Evolutionary conservation across 495 filamentous ascomycete species (phyloP).

Genomic region (Lentithecium fluviatile): DNA sequence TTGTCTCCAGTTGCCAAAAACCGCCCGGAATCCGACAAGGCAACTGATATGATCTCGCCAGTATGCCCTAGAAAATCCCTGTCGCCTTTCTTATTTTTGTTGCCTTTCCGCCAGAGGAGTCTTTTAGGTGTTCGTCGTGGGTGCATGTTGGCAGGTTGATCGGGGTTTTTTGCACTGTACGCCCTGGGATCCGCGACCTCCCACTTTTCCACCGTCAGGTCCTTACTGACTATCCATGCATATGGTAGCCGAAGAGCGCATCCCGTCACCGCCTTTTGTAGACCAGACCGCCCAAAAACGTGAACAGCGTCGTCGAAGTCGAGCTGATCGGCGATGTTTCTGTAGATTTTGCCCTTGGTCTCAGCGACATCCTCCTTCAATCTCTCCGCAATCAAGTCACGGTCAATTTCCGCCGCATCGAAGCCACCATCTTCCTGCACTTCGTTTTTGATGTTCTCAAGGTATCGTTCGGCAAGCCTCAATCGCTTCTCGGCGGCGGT

Average conservation of each 20-base stretch:
- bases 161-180: slow-evolving; percentile 51
- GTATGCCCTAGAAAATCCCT: slow-evolving; percentile 69
- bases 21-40: slow-evolving; percentile 82
- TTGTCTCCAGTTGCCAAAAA: slow-evolving; percentile 86
- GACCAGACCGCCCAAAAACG: slow-evolving; percentile 70
- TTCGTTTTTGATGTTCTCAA: slow-evolving; percentile 83
- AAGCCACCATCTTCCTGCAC: slow-evolving; percentile 70
- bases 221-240: slow-evolving; percentile 84
- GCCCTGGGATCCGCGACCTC: slow-evolving; percentile 53
- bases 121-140: slow-evolving; percentile 71
- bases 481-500: slow-evolving; percentile 84
- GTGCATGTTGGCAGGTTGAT: slow-evolving; percentile 59
- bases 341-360: slow-evolving; percentile 84
- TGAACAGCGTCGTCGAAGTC: slow-evolving; percentile 61
- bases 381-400: slow-evolving; percentile 84
- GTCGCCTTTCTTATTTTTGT: slow-evolving; percentile 57
- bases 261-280: slow-evolving; percentile 68
- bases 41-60: slow-evolving; percentile 73
- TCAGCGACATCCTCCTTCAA: slow-evolving; percentile 92
- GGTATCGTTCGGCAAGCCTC: slow-evolving; percentile 86
- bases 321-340: slow-evolving; percentile 68
- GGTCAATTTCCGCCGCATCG: slow-evolving; percentile 89
- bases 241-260: slow-evolving; percentile 75
- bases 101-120: slow-evolving; percentile 54
- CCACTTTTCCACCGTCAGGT: slow-evolving; percentile 84